Evolutionary conservation across 768 basidiomycete species (phyloP), one percentile per base, ranked within the genome.

Genomic region (Trametopsis cervina): DNA sequence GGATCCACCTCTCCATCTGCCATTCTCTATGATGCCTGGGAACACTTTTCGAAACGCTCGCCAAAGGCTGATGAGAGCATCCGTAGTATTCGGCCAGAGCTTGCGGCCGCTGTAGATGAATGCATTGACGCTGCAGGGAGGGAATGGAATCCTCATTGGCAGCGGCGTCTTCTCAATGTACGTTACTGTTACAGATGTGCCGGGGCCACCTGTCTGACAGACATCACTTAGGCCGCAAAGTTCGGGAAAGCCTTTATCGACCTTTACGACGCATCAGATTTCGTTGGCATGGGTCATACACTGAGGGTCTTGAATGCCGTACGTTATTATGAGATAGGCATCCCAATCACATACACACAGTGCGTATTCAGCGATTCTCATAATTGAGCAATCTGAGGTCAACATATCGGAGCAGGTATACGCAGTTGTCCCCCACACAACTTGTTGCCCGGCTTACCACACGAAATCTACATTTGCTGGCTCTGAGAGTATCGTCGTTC

Each of bases 201-300:
- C n/a, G n/a, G n/a, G n/a, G n/a, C n/a, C 40, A 17, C n/a, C n/a
- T n/a, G n/a, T n/a, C n/a, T n/a, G n/a, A n/a, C n/a, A n/a, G n/a
- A n/a, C n/a, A n/a, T 49, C 17, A 21, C 53, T 0, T 55, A 95
- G 89, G 92, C 94, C n/a, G 95, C 95, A 6, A 93, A 93, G 62
- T 97, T 95, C 59, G 96, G 95, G 1, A 80, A 92, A 51, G 86
- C 90, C 0, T 99, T 93, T 62, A 66, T 99, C 54, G 96, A 98
- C 61, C 74, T 92, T 22, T 88, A 92, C 60, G 89, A 97, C 61
- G 89, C 95, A 3, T 82, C 80, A 0, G 92, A 96, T 59, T 94
- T 96, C 56, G 81, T 98, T 25, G 76, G 81, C 41, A 92, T 96
- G 85, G 93, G 91, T 0, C 88, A 93, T 62, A 83, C 83, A 1